Percentiles rank a stretch among this genome's conserved stretches.
Conservation (phyloP, 768 basidiomycete species). For the Boletus rubropictus region DNA sequence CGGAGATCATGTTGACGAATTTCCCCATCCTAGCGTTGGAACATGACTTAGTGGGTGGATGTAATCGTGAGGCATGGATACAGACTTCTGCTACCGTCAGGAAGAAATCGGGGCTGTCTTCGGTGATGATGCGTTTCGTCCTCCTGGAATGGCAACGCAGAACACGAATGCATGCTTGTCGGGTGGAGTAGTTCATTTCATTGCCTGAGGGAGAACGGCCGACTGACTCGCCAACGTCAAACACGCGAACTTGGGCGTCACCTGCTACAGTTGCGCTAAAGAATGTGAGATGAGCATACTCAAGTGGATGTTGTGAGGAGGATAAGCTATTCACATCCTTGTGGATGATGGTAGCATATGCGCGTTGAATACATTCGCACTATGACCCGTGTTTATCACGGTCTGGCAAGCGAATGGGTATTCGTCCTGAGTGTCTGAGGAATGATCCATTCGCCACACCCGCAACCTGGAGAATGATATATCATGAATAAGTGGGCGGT, state of each 20-base stretch:
- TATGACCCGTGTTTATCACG: conserved; percentile 75
- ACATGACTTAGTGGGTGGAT: conserved; percentile 12
- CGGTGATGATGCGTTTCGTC: conserved; percentile 75
- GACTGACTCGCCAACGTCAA: conserved; percentile 53
- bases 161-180: conserved; percentile 45
- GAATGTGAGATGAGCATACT: conserved; percentile 6
- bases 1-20: conserved; percentile 87
- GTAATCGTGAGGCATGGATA: neutral
- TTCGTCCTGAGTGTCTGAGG: conserved; percentile 34
- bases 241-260: conserved; percentile 72
- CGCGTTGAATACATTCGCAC: conserved; percentile 78
- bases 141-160: conserved; percentile 67
- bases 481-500: conserved; percentile 2
- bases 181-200: conserved; percentile 43
- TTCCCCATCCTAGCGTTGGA: conserved; percentile 61
- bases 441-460: conserved; percentile 65
- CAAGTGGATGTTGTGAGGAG: conserved; percentile 7
- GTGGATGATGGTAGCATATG: conserved; percentile 74
- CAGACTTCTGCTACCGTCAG: conserved; percentile 74
- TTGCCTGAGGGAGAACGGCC: conserved; percentile 34
- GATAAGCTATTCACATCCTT: conserved; percentile 53
- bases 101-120: conserved; percentile 72
- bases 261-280: conserved; percentile 66
- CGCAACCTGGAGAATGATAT: conserved; percentile 45
- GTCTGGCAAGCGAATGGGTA: conserved; percentile 63